These are phyloP conservation scores for Fagopyrum esculentum DNA, from an alignment of 148 eudicot species.

Conservation along the genomic window DNA sequence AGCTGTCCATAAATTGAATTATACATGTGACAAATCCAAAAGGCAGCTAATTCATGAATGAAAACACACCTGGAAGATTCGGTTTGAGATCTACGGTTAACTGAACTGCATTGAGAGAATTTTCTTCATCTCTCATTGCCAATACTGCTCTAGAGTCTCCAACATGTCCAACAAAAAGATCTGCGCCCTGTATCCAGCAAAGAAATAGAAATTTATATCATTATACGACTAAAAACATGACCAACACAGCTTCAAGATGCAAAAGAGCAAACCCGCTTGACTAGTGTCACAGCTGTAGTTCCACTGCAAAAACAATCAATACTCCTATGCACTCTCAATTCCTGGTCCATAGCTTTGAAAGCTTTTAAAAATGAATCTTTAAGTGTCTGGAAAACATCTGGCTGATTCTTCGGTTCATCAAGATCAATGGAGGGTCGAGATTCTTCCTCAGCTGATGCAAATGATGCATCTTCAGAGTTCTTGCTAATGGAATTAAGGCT, in stretches of 20 bases:
- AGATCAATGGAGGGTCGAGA: conserved; percentile 32
- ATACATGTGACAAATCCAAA: not conserved
- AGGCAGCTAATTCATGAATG: not conserved
- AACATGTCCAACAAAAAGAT: conserved; percentile 81
- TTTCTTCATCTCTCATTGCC: conserved; percentile 60
- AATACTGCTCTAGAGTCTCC: conserved; percentile 90
- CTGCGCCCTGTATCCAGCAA: conserved; percentile 36
- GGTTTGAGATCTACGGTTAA: conserved; percentile 95
- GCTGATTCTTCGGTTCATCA: conserved; percentile 42
- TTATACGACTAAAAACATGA: not conserved
- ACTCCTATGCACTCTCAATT: conserved; percentile 51
- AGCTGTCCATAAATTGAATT: too few relatives aligned
- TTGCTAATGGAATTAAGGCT: too few relatives aligned
- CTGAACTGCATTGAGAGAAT: conserved; percentile 63
- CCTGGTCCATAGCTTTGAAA: conserved; percentile 78
- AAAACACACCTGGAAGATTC: conserved; percentile 68
- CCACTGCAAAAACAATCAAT: conserved; percentile 95
- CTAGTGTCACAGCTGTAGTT: conserved; percentile 87
- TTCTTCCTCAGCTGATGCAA: conserved; percentile 21
- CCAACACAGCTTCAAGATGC: not conserved
- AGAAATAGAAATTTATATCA: not conserved
- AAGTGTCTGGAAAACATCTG: conserved; percentile 51
- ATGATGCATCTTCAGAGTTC: too few relatives aligned
- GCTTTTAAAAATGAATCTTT: conserved; percentile 82
- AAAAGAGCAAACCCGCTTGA: conserved; percentile 54